Conservation (phyloP, 2,329 filamentous ascomycete species). For the Stagonosporopsis vannaccii region DNA sequence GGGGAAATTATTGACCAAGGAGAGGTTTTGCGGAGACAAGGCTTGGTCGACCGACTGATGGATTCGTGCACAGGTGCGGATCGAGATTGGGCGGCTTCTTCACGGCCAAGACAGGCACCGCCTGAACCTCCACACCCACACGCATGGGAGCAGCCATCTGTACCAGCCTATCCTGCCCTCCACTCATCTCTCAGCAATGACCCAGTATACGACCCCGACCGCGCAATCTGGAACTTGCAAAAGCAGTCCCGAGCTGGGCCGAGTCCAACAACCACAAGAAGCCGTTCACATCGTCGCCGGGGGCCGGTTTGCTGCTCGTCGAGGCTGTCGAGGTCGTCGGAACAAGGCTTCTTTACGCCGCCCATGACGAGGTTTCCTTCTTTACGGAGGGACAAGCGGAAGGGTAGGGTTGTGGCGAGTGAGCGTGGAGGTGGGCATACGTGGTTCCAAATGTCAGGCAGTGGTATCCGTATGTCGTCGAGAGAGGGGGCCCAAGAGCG, state of each 20-base stretch:
- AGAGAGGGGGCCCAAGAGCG: neutral
- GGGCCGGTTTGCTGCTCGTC: constrained; percentile 10
- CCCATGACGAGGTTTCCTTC: constrained; percentile 15
- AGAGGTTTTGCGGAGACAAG: neutral
- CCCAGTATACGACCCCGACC: neutral
- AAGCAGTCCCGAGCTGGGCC: neutral
- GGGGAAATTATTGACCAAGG: neutral
- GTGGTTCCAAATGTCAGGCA: neutral
- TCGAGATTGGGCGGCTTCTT: too few species aligned
- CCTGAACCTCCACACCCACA: neutral
- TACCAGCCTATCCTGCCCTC: neutral
- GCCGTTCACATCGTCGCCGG: neutral
- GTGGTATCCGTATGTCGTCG: neutral
- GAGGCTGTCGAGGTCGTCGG: constrained; percentile 4
- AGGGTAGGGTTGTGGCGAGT: neutral
- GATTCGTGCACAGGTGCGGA: neutral
- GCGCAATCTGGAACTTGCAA: neutral
- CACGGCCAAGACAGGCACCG: too few species aligned
- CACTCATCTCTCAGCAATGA: neutral
- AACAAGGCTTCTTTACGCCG: constrained; percentile 27
- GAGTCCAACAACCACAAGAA: neutral
- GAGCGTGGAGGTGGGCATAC: too few species aligned
- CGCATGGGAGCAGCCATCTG: neutral
- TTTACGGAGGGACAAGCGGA: too few species aligned
- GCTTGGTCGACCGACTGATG: neutral